A percentile compares a stretch with the other conserved stretches of the same genome.
Conservation (phyloP, 225 moss, liverwort and hornwort genomes). For the Ulota crispa region DNA sequence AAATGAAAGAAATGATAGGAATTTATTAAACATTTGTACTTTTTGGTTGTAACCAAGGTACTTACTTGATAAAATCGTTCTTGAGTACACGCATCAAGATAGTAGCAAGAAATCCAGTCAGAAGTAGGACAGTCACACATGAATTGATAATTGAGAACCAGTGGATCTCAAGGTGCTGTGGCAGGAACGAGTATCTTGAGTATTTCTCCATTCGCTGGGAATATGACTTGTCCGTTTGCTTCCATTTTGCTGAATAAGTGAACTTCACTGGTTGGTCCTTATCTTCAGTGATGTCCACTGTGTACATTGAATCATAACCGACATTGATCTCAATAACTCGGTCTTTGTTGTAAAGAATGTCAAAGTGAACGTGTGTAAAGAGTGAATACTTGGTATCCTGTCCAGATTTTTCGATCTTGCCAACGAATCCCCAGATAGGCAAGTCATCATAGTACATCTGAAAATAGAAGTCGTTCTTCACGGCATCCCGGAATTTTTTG, state of each 20-base stretch:
- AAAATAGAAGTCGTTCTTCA: conserved; percentile 92
- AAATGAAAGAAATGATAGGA: neutral
- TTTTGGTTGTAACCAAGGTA: neutral
- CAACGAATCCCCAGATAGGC: conserved; percentile 92
- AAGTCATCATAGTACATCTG: conserved; percentile 99
- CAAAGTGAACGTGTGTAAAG: conserved; percentile 88
- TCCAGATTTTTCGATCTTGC: conserved; percentile 52
- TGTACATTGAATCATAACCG: conserved; percentile 60
- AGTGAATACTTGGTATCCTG: conserved; percentile 53
- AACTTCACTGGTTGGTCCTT: conserved; percentile 70
- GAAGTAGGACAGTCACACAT: conserved; percentile 87
- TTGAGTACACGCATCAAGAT: conserved; percentile 97
- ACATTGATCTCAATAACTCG: conserved; percentile 89
- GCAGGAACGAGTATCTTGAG: conserved; percentile 69
- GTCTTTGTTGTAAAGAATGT: conserved; percentile 72
- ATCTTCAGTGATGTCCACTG: conserved; percentile 79
- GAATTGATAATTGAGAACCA: conserved; percentile 99
- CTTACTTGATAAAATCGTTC: conserved; percentile 98
- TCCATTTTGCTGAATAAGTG: conserved; percentile 85
- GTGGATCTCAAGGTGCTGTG: conserved; percentile 95
- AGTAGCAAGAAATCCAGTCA: conserved; percentile 92
- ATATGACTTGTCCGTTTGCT: conserved; percentile 51
- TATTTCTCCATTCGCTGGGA: conserved; percentile 88
- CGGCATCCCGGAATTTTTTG: conserved; percentile 75
- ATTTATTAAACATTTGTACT: neutral